These are phyloP conservation scores for Talaromyces nanjingensis DNA, from an alignment of 495 filamentous ascomycete genomes.

Conservation along the genomic window DNA sequence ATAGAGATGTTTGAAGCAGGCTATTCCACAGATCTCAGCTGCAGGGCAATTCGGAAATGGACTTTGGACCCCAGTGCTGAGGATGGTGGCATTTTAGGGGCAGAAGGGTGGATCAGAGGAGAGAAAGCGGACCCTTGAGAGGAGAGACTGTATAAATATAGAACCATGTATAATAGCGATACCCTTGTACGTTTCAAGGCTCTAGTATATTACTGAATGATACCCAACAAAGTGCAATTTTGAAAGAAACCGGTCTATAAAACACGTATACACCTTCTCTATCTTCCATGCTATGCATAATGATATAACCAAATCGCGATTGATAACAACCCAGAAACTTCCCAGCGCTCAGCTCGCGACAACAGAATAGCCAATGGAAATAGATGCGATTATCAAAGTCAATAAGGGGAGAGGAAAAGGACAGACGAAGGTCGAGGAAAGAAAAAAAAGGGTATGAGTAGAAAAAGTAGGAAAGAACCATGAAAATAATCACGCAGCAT, in stretches of 20 bases:
- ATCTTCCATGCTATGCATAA: constrained; percentile 1
- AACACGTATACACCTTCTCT: neutral
- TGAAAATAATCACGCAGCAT: neutral
- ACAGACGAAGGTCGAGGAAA: neutral
- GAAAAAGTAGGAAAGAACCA: neutral
- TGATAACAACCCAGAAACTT: neutral
- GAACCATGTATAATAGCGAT: constrained; percentile 19
- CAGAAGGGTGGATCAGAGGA: constrained; percentile 28
- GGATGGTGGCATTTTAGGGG: constrained; percentile 45
- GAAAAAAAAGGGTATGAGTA: neutral
- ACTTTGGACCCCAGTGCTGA: constrained; percentile 55
- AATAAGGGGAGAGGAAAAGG: neutral
- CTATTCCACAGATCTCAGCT: constrained; percentile 53
- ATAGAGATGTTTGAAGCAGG: constrained; percentile 87
- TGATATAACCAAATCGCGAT: neutral
- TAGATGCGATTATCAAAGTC: neutral
- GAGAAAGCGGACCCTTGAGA: neutral
- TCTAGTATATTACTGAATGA: neutral
- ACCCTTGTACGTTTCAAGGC: constrained; percentile 4
- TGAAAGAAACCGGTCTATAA: neutral
- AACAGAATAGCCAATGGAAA: neutral
- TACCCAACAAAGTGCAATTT: neutral
- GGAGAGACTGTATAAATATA: neutral
- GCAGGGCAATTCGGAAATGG: constrained; percentile 66
- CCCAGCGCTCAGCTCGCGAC: neutral